Conservation (phyloP, 805 yeast species). For the Priceomyces castillae region DNA sequence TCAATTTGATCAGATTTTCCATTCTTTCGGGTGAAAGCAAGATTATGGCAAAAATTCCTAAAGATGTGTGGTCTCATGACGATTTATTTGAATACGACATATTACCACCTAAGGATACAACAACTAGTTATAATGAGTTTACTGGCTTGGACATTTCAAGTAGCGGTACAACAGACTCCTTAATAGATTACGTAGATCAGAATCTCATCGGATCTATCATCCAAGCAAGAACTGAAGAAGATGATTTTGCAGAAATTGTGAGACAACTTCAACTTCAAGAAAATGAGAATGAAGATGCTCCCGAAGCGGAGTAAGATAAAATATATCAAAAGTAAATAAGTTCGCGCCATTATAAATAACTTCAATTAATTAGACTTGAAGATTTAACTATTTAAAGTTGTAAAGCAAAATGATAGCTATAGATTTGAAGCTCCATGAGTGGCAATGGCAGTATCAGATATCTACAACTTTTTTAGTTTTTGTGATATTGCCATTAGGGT, state of each 20-base stretch:
- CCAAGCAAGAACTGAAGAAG: constrained; percentile 30
- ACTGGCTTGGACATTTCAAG: constrained; percentile 20
- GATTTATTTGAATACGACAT: constrained; percentile 71
- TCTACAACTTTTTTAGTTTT: constrained; percentile 42
- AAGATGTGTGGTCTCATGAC: constrained; percentile 55
- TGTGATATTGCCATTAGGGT: constrained; percentile 35
- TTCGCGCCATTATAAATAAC: not conserved
- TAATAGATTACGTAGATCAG: constrained; percentile 46
- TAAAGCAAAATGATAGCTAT: constrained; percentile 36
- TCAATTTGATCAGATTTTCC: constrained; percentile 63
- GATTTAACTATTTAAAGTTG: not conserved
- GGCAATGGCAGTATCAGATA: constrained; percentile 46
- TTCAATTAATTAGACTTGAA: not conserved
- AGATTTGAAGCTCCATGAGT: constrained; percentile 37
- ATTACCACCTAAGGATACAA: constrained; percentile 53
- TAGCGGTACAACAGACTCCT: constrained; percentile 23
- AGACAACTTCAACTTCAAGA: constrained; percentile 20
- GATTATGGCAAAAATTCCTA: constrained; percentile 68
- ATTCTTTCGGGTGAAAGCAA: constrained; percentile 68
- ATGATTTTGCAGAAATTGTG: constrained; percentile 23
- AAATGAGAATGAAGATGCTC: constrained; percentile 6
- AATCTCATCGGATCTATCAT: constrained; percentile 44
- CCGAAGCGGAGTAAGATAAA: constrained; percentile 5
- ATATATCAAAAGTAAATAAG: constrained; percentile 1
- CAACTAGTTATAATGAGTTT: constrained; percentile 38